These are phyloP conservation scores for Pseudodiploospora longispora DNA, from an alignment of 2,329 filamentous ascomycete species.

Conservation along the genomic window DNA sequence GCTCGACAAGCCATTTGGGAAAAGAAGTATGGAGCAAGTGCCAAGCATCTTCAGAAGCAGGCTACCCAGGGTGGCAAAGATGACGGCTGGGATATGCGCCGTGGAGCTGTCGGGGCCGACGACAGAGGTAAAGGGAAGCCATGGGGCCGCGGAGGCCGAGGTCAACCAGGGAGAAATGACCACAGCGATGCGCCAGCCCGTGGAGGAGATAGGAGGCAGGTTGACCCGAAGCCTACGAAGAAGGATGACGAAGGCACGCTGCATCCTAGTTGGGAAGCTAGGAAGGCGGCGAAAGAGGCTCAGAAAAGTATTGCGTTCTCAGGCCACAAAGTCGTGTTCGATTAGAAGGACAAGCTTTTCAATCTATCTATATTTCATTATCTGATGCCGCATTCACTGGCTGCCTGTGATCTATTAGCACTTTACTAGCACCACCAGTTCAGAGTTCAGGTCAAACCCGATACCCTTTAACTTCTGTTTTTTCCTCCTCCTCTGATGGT, in stretches of 20 bases:
- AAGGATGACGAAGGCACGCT: slow-evolving; percentile 44
- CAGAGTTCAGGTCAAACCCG: too few relatives aligned
- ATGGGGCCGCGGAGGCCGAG: slow-evolving; percentile 45
- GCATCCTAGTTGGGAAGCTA: slow-evolving; percentile 33
- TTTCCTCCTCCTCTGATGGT: too few relatives aligned
- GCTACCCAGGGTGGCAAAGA: slow-evolving; percentile 29
- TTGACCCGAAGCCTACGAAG: slow-evolving; percentile 24
- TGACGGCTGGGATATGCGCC: slow-evolving; percentile 49
- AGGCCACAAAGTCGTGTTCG: slow-evolving; percentile 17
- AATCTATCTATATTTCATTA: not conserved
- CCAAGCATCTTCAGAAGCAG: slow-evolving; percentile 53
- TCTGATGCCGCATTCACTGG: too few relatives aligned
- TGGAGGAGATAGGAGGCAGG: slow-evolving; percentile 5
- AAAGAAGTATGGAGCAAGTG: slow-evolving; percentile 66
- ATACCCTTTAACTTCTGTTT: too few relatives aligned
- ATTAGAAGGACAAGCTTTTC: slow-evolving; percentile 7
- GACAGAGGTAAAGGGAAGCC: slow-evolving; percentile 31
- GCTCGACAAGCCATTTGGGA: slow-evolving; percentile 74
- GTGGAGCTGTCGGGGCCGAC: slow-evolving; percentile 42
- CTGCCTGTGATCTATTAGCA: too few relatives aligned
- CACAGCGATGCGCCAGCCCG: slow-evolving; percentile 4
- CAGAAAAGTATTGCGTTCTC: slow-evolving; percentile 13
- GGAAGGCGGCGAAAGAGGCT: slow-evolving; percentile 15
- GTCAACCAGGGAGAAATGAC: not conserved
- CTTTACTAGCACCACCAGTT: too few relatives aligned